phyloP scores from a whole-genome alignment of 805 yeast genomes.

The Kluyveromyces aestuarii region DNA sequence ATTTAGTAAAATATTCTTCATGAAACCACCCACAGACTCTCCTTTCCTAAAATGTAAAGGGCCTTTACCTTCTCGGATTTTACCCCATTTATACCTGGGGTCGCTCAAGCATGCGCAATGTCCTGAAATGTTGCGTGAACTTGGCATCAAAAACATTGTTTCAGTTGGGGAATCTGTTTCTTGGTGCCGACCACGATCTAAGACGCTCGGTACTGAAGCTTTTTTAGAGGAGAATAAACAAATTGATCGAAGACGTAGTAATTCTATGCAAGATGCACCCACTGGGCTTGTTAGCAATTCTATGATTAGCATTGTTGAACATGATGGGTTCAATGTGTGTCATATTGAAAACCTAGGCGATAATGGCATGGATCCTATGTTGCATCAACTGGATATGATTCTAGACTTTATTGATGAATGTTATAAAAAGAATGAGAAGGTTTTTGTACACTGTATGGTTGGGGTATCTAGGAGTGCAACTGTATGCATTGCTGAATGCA shows the following conservation, averaged over 20 bases:
- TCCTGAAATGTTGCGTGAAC: slow-evolving; percentile 46
- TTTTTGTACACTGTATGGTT: slow-evolving; percentile 86
- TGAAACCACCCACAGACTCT: slow-evolving; percentile 18
- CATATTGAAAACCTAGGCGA: slow-evolving; percentile 74
- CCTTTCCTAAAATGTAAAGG: slow-evolving; percentile 37
- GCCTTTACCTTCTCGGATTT: slow-evolving; percentile 73
- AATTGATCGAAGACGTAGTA: slow-evolving; percentile 1
- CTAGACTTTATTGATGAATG: slow-evolving; percentile 57
- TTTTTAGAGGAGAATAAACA: background rate
- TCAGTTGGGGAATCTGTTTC: slow-evolving; percentile 76
- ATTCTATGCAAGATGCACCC: background rate
- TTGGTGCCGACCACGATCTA: slow-evolving; percentile 37
- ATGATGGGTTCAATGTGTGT: slow-evolving; percentile 25
- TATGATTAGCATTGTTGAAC: slow-evolving; percentile 10
- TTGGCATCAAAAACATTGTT: slow-evolving; percentile 67
- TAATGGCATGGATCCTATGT: slow-evolving; percentile 79
- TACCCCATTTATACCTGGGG: slow-evolving; percentile 81
- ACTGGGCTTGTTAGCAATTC: background rate
- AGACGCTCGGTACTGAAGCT: background rate
- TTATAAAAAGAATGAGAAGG: slow-evolving; percentile 36
- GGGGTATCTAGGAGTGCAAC: slow-evolving; percentile 95
- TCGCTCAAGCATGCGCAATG: slow-evolving; percentile 74
- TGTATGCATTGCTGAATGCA: slow-evolving; percentile 90
- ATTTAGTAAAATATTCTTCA: slow-evolving; percentile 28
- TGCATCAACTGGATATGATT: slow-evolving; percentile 51